Conservation (phyloP, 495 filamentous ascomycete species). For the Daldinia loculata region DNA sequence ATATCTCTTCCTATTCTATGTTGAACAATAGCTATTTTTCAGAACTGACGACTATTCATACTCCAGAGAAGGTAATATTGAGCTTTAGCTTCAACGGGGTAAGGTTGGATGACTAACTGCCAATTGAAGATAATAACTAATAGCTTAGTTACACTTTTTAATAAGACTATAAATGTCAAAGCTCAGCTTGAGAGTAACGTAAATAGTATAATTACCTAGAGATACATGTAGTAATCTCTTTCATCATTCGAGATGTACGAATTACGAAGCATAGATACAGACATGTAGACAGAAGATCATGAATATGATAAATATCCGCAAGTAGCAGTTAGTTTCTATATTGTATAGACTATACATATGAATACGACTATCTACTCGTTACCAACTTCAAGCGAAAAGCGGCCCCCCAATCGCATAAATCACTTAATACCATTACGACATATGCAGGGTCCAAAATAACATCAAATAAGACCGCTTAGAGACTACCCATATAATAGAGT, state of each 20-base stretch:
- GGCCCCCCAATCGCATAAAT: not conserved
- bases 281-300: too few species aligned
- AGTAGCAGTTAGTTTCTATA: not conserved
- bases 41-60: not conserved
- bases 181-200: not conserved
- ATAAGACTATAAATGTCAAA: not conserved
- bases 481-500: not conserved
- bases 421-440: not conserved
- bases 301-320: not conserved
- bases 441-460: not conserved
- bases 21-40: not conserved
- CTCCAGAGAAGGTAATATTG: not conserved
- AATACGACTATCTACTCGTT: not conserved
- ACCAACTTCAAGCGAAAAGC: not conserved
- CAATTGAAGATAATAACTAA: not conserved
- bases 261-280: too few species aligned
- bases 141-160: not conserved
- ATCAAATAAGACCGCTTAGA: not conserved
- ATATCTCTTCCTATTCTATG: not conserved
- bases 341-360: not conserved
- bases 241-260: too few species aligned
- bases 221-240: too few species aligned
- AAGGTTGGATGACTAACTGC: not conserved
- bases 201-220: not conserved
- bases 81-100: not conserved